Evolutionary conservation across 306 rosid genomes (phyloP).

Genomic region (Citrullus amarus): DNA sequence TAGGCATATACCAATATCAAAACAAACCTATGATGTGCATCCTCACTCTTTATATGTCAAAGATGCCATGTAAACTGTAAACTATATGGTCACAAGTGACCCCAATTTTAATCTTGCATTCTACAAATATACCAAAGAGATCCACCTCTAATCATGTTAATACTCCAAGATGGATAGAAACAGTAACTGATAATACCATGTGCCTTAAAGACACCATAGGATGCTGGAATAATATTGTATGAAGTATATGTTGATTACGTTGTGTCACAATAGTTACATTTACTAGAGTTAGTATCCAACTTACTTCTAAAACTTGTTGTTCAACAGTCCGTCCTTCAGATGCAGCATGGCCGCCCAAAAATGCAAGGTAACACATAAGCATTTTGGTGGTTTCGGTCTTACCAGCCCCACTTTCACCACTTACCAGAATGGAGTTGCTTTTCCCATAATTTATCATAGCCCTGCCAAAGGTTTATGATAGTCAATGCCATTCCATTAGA

Average conservation of each 20-base stretch:
- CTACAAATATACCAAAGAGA: not conserved
- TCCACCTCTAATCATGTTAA: not conserved
- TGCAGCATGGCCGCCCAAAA: slow-evolving; percentile 62
- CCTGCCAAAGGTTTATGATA: slow-evolving; percentile 31
- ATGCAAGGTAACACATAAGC: slow-evolving; percentile 92
- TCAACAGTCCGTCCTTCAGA: slow-evolving; percentile 70
- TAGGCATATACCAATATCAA: not conserved
- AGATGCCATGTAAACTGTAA: not conserved
- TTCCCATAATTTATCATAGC: slow-evolving; percentile 69
- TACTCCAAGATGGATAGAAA: not conserved
- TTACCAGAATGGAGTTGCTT: slow-evolving; percentile 81
- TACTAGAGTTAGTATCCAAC: slow-evolving; percentile 27
- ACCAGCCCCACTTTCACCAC: slow-evolving; percentile 96
- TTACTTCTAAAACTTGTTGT: slow-evolving; percentile 84
- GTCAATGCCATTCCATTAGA: slow-evolving; percentile 15
- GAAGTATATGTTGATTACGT: not conserved
- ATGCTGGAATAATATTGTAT: not conserved
- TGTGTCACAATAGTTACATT: not conserved
- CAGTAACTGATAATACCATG: not conserved
- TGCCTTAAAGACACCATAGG: not conserved
- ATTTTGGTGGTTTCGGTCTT: slow-evolving; percentile 93
- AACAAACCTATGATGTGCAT: not conserved
- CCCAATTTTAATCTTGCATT: not conserved
- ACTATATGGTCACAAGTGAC: not conserved
- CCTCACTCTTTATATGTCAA: not conserved